Base-by-base conservation (phyloP, 495 filamentous ascomycete species). In the Umbilicaria muhlenbergii region DNA sequence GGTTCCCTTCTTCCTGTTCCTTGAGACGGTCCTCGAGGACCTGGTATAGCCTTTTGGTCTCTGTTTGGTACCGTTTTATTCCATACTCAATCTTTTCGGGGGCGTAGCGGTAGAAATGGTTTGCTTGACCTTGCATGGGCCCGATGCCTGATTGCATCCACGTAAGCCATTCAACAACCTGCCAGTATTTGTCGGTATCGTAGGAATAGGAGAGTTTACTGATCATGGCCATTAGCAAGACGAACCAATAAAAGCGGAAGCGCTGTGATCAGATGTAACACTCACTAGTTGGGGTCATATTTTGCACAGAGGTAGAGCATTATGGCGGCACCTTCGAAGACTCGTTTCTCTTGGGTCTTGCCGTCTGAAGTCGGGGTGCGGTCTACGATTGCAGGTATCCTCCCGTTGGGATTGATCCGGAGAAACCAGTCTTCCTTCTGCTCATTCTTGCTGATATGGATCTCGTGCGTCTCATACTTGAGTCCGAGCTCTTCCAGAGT, bases 391-490 rank as follows among this genome's bases (percentile, higher is more conserved):
- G 86, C 83, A 6, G 87, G 87, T 44, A 93, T 89, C 35, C 87
- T 81, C 42, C 86, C 86, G 55, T 93, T 94, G 34, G 86, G 87
- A 56, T 91, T 93, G 55, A 93, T 86, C 16, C 74, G 75, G 24
- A 91, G 66, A 61, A 85, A 94, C 81, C 83, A 87, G 21, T 73
- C 62, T 42, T 83, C 68, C 54, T 85, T 93, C 53, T 93, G 86
- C 2, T 58, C 63, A 48, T 82, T 78, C 43, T 75, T 78, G 43
- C 50, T 58, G 40, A 91, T 67, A 16, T 77, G 64, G 52, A 91
- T 73, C 31, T 64, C 66, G 37, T 73, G 71, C 5, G 70, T 63
- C 52, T 75, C 69, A 50, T 83, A 87, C 15, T 72, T 62, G 15
- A 85, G 51, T 4, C 76, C 77, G 0, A 93, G 71, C 59, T 92